Percentiles rank a stretch among this genome's conserved stretches.
These are phyloP conservation scores for Cladosporium sp. DNA, from an alignment of 2,329 filamentous ascomycete genomes.

Conservation along the genomic window DNA sequence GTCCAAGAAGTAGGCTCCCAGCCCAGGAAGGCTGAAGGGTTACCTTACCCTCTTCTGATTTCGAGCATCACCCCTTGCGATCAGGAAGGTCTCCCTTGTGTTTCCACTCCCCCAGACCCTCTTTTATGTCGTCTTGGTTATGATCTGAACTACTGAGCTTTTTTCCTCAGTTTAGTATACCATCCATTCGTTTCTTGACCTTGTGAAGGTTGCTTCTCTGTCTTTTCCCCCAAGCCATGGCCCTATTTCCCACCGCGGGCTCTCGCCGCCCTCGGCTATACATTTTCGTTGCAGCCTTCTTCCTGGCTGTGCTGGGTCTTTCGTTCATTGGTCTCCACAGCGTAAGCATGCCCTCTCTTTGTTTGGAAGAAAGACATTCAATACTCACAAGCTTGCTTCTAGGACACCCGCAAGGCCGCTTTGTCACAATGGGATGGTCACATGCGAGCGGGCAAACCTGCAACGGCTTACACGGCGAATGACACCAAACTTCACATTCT, in stretches of 20 bases:
- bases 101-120: background rate
- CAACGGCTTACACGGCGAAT: background rate
- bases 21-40: background rate
- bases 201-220: no score
- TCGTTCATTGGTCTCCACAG: conserved; percentile 7
- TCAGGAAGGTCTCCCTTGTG: background rate
- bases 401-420: background rate
- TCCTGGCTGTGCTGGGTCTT: background rate
- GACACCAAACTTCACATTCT: conserved; percentile 23
- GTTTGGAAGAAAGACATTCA: no score
- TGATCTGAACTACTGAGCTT: no score
- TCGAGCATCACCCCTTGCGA: no score
- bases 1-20: no score
- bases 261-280: conserved; percentile 5
- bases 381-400: no score
- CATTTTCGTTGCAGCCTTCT: conserved; percentile 4
- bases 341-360: background rate
- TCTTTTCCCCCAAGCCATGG: no score
- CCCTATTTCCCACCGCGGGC: background rate
- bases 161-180: no score
- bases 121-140: no score
- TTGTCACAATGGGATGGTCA: conserved; percentile 7
- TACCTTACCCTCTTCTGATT: background rate
- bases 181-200: no score
- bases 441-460: background rate